Evolutionary conservation across 495 filamentous ascomycete species (phyloP), one percentile per base, ranked within the genome.

Genomic region (Penicillium taxi): DNA sequence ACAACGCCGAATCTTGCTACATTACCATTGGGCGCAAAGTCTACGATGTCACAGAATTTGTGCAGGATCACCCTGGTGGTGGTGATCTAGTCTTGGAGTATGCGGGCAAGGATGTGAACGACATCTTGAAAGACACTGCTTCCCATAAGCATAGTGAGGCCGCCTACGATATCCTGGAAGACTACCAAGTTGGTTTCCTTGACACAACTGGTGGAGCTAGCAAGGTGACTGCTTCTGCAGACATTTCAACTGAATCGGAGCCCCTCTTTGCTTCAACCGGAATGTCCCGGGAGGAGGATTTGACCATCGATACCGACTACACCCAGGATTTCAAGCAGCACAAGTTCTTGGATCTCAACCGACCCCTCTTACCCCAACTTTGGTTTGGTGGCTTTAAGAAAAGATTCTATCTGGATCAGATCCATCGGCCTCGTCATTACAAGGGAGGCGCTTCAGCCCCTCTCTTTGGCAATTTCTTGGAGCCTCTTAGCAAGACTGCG

Each of bases 391-490:
- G 81, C 7, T 99, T 96, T 64, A 77, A 63, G 43, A 96, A 94
- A 54, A 77, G 85, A 19, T 96, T 96, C 55, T 99, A 99, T 48
- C 74, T 99, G 8, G 80, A 95, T 34, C 89, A 99, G 61, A 84
- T 99, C 23, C 93, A 99, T 57, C 78, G 90, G 30, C 90, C 90
- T 16, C 78, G 90, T 38, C 87, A 96, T 66, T 96, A 96, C 73
- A 88, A 77, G 49, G 86, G 87, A 35, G 91, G 91, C 26, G 77
- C 78, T 39, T 94, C 88, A 4, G 91, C 93, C 20, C 93, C 91
- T 5, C 61, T 99, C 19, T 99, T 99, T 61, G 93, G 93, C 26
- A 99, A 99, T 62, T 91, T 96, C 63, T 72, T 99, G 8, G 93
- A 99, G 61, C 93, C 93, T 5, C 66, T 99, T 17, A 86, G 82